Base-by-base conservation (phyloP, 2,329 filamentous ascomycete genomes). In the Trichothecium sympodiale region DNA sequence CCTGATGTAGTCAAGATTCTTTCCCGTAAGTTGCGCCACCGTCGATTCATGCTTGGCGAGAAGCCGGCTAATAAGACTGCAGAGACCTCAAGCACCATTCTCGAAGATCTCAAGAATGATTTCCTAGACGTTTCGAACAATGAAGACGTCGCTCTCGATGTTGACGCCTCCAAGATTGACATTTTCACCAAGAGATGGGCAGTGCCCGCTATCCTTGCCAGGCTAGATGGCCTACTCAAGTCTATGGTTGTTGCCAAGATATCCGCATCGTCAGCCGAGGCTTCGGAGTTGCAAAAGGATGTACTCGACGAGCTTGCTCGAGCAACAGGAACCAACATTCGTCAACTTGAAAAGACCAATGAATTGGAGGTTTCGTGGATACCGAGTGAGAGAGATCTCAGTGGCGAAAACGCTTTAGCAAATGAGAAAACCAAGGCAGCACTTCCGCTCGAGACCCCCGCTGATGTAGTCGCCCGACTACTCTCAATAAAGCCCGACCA, bases 391-490 rank as follows among this genome's bases (percentile, higher is more conserved):
- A 18, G 30, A n/a, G 30, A 8, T 18, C 30, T 18, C 18, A 15
- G 15, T 13, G 18, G 16, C 6, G 23, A 9, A 4, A 33, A 20
- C 16, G 4, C 14, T 13, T 33, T 18, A 20, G 14, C 8, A 23
- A 33, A 33, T 4, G 23, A 20, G 10, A 20, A 33, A 33, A n/a
- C 12, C 8, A 14, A 44, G 9, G 34, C 34, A 3, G 35, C 4
- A n/a, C 41, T 45, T 17, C 35, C 40, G 12, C 47, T 57, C 5
- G 65, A 72, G 45, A 54, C 61, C 36, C 46, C 54, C 2, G 54
- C 53, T 25, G 65, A 73, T 29, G 50, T 63, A 12, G 65, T 69
- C 13, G 48, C 59, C 32, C 64, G 70, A 20, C 55, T 72, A 4
- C 46, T 74, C 3, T 26, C 6, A 10, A 25, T 25, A 6, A 25